Conservation (phyloP, 2,329 filamentous ascomycete genomes). For the Penicillium psychrosexuale region DNA sequence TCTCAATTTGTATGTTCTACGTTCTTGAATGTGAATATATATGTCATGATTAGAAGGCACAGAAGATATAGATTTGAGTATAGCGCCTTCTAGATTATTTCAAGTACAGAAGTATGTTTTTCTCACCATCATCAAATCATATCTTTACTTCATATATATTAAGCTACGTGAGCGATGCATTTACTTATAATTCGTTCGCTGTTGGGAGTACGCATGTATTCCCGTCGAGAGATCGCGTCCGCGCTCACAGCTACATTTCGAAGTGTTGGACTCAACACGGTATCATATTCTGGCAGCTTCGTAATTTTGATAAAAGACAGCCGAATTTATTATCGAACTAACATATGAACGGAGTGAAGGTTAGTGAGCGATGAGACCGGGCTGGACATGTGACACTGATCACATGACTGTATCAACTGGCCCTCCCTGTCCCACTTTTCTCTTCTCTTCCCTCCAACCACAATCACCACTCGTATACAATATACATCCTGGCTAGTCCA, state of each 20-base stretch:
- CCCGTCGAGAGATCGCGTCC: not conserved
- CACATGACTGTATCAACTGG: not conserved
- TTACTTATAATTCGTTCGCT: not conserved
- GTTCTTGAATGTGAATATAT: not conserved
- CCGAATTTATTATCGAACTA: not conserved
- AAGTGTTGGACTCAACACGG: not conserved
- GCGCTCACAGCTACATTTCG: not conserved
- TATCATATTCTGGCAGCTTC: no score
- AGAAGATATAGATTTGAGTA: no score
- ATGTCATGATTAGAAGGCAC: not conserved
- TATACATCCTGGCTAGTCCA: not conserved
- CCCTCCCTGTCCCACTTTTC: not conserved
- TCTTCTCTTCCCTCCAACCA: not conserved
- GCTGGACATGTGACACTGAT: not conserved
- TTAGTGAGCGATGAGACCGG: not conserved
- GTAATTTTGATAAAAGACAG: not conserved
- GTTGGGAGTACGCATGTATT: not conserved
- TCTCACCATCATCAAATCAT: no score
- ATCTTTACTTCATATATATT: not conserved
- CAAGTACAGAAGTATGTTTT: not conserved
- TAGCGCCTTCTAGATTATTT: no score
- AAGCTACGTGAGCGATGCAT: not conserved
- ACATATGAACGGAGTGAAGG: not conserved
- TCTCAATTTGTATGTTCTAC: not conserved
- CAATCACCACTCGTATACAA: not conserved